Evolutionary conservation across 2,329 filamentous ascomycete species (phyloP), one percentile per base, ranked within the genome.

Genomic region (Fusarium sp.): DNA sequence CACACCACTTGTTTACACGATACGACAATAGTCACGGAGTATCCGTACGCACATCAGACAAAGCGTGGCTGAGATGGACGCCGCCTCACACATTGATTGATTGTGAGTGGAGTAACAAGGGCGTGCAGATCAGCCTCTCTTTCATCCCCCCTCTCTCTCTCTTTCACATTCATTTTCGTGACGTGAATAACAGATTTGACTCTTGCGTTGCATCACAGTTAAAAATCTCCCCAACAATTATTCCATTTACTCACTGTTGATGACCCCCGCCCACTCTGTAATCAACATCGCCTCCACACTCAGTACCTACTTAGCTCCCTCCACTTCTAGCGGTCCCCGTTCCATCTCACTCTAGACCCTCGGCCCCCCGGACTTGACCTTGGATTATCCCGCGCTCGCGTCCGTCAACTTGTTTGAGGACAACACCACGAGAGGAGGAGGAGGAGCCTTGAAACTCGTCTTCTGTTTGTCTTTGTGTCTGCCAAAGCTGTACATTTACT

Each of bases 301-400:
- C 45, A 18, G n/a, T 50, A 50, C 11, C 18, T 50, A 50, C 11
- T 27, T 50, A 50, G 32, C 32, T 60, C 71, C 61, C 64, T 65
- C 67, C 73, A 59, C 45, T 65, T 68, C 32, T 48, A 66, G 48
- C 57, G 56, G 65, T 65, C 70, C 70, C 70, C 70, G 68, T 56
- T 56, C 48, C 48, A 52, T 64, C 34, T 69, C 59, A 74, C 60
- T 71, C 71, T 32, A 74, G 71, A 72, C 60, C 59, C 43, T 71
- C 48, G 25, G 25, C 25, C 54, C 57, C 67, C 71, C 67, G n/a
- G 67, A 72, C 59, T 72, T 72, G 45, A 68, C 71, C 65, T 62
- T 65, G 41, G 20, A 34, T 62, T 58, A 64, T 73, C 60, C 67
- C 37, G 37, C 71, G 52, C 52, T 67, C 63, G 71, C 52, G 67